Base-by-base conservation (phyloP, 345 rosid species). In the Brassica juncea region DNA sequence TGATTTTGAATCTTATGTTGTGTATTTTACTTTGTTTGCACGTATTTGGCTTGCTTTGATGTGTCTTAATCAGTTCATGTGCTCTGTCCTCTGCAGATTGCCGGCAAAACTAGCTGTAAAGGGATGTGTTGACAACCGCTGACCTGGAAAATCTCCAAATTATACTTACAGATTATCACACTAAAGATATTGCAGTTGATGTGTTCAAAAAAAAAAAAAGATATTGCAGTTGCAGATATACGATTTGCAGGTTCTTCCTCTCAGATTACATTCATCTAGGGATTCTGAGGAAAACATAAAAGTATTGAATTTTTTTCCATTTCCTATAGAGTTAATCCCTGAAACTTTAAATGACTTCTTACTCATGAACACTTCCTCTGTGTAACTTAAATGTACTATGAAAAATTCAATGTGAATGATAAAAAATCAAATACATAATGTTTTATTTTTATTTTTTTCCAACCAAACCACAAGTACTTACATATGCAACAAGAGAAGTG, bases 391-490 rank as follows among this genome's bases (percentile, higher is more conserved):
- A 58, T 66, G 77, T 79, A 79, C 77, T 47, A 21, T 6, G 34
- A 71, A 71, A 83, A 81, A 66, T 82, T 66, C 52, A 79, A 68
- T 72, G 78, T 55, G 77, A 86, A 85, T 83, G 73, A 86, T 68
- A 62, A 66, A 32, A 68, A 58, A 8, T 81, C 25, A 68, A 75
- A 73, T 84, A 73, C 47, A 21, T 19, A 12, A 14, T 21, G 2
- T 31, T 30, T 7, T 11, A 0, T 15, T 28, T 11, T n/a, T n/a
- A n/a, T 4, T 2, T 8, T 31, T 2, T 12, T 39, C 55, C 34
- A 44, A 54, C 28, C 70, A 70, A 70, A 23, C 35, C 5, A 14
- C 39, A 34, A 62, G 10, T 57, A 37, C 72, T 15, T 4, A 55
- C 62, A 30, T 16, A 44, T 6, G 8, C 55, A n/a, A 52, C 55